A percentile compares a stretch with the other conserved stretches of the same genome.
These are phyloP conservation scores for Rhodotorula paludigena DNA, from an alignment of 768 basidiomycete species.

Conservation along the genomic window DNA sequence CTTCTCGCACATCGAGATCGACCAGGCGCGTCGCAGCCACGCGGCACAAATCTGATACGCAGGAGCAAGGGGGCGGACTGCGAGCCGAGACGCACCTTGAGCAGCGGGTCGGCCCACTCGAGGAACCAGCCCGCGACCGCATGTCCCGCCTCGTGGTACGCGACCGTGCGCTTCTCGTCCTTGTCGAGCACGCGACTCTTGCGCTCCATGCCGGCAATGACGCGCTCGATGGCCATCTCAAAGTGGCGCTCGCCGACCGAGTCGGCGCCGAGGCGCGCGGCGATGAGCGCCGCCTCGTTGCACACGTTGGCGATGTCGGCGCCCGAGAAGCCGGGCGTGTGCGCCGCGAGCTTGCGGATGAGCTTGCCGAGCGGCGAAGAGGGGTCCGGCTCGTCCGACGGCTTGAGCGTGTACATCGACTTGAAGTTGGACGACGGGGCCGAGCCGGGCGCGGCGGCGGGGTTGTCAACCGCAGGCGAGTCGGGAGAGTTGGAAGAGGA, in stretches of 20 bases:
- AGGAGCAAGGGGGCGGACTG: background rate
- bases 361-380: slow-evolving; percentile 55
- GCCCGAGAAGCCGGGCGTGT: slow-evolving; percentile 97
- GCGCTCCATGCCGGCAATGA: slow-evolving; percentile 92
- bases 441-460: background rate
- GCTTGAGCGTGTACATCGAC: slow-evolving; percentile 40
- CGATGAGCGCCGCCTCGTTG: slow-evolving; percentile 93
- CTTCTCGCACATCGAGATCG: background rate
- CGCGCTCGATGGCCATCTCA: slow-evolving; percentile 94
- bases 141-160: slow-evolving; percentile 98
- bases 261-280: slow-evolving; percentile 77
- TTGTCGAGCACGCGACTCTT: slow-evolving; percentile 87
- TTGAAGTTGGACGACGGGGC: slow-evolving; percentile 26
- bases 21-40: too few species aligned
- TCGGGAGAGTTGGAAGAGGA: background rate
- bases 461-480: background rate
- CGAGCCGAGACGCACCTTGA: slow-evolving; percentile 70
- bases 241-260: slow-evolving; percentile 78
- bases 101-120: slow-evolving; percentile 90
- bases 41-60: background rate
- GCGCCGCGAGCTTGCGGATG: slow-evolving; percentile 87
- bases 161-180: slow-evolving; percentile 97
- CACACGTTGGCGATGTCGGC: slow-evolving; percentile 99
- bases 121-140: slow-evolving; percentile 98
- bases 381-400: slow-evolving; percentile 40